phyloP scores from a whole-genome alignment of 352 stramenopile species.

The Blastocystis sp. region DNA sequence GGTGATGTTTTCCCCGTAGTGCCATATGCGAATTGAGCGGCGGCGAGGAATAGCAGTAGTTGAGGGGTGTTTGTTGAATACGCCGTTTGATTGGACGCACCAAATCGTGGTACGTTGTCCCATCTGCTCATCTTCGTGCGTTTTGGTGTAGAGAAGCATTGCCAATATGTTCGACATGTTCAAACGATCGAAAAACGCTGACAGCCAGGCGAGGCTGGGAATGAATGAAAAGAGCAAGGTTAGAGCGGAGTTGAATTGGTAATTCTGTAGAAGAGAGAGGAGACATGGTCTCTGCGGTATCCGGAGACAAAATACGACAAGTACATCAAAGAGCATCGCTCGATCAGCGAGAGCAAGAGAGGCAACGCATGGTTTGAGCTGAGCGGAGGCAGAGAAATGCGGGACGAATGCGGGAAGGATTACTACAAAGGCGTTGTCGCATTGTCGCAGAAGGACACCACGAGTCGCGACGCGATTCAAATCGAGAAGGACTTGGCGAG shows the following conservation, averaged over 20 bases:
- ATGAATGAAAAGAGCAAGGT: not conserved
- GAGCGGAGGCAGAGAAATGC: slow-evolving; percentile 43
- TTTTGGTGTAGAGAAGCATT: not conserved
- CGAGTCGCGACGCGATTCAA: slow-evolving; percentile 53
- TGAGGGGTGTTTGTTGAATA: not conserved
- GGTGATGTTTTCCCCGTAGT: not conserved
- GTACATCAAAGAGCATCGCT: slow-evolving; percentile 28
- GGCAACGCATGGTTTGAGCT: slow-evolving; percentile 64
- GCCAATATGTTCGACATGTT: not conserved
- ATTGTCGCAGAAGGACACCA: not conserved
- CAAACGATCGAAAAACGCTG: not conserved
- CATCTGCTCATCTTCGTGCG: not conserved
- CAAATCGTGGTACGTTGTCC: not conserved
- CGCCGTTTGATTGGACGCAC: not conserved
- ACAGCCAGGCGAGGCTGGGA: not conserved
- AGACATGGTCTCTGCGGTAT: slow-evolving; percentile 32
- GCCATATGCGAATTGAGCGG: not conserved
- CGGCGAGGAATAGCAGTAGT: not conserved
- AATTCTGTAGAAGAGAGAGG: slow-evolving; percentile 5
- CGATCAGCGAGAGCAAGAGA: slow-evolving; percentile 33
- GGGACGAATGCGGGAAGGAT: slow-evolving; percentile 20
- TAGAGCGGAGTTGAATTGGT: not conserved
- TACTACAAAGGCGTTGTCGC: slow-evolving; percentile 58
- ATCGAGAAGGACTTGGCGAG: slow-evolving; percentile 46
- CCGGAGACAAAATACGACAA: slow-evolving; percentile 55